Evolutionary conservation across 2,329 filamentous ascomycete genomes (phyloP).

Genomic region (Fusarium hostae): DNA sequence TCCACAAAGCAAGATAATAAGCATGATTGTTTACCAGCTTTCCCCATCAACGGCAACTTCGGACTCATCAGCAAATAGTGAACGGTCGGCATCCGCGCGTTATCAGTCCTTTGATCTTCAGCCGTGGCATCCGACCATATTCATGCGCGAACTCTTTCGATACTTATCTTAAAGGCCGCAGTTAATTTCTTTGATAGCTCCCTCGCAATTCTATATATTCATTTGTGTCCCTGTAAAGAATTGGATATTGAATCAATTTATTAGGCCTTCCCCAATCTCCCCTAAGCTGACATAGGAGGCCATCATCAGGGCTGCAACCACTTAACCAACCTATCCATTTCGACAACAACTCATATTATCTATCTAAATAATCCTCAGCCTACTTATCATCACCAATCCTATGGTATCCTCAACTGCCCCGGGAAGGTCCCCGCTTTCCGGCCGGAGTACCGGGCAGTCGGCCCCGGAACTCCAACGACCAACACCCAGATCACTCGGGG

Average conservation of each 20-base stretch:
- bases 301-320: not conserved
- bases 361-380: not conserved
- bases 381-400: not conserved
- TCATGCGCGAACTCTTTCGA: constrained; percentile 10
- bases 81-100: constrained; percentile 14
- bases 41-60: constrained; percentile 34
- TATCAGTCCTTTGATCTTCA: constrained; percentile 23
- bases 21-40: constrained; percentile 7
- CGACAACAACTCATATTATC: not conserved
- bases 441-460: constrained; percentile 12
- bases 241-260: not conserved
- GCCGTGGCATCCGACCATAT: constrained; percentile 36
- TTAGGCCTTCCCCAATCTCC: not conserved
- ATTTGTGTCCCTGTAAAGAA: not conserved
- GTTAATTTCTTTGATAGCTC: not conserved
- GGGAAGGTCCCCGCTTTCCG: constrained; percentile 17
- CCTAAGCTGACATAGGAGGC: not conserved
- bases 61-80: constrained; percentile 15
- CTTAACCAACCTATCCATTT: not conserved
- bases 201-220: not conserved
- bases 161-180: constrained; percentile 21
- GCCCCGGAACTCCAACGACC: constrained; percentile 20
- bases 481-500: constrained; percentile 42
- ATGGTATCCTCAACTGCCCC: constrained; percentile 26
- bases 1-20: constrained; percentile 7